phyloP scores from a whole-genome alignment of 306 rosid genomes.

The Psophocarpus tetragonolobus region DNA sequence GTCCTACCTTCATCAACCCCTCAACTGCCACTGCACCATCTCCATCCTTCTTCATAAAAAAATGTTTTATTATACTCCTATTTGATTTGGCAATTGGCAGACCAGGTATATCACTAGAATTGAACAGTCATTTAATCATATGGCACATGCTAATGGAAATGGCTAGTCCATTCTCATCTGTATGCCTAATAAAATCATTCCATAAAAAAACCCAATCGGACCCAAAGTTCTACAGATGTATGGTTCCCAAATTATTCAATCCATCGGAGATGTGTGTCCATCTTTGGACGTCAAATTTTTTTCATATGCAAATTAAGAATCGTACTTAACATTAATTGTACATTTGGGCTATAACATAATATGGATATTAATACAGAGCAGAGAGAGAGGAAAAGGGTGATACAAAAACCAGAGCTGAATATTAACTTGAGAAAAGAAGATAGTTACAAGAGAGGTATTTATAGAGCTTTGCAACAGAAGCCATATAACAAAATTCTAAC shows the following conservation, averaged over 20 bases:
- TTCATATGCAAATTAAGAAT: background rate
- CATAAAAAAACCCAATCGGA: background rate
- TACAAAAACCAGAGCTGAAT: no score
- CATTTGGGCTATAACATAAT: background rate
- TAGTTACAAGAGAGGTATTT: no score
- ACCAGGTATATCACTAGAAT: conserved; percentile 5
- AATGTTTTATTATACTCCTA: background rate
- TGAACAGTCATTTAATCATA: conserved; percentile 11
- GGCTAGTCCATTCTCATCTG: background rate
- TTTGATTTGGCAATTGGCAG: conserved; percentile 21
- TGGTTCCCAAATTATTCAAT: background rate
- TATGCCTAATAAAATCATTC: background rate
- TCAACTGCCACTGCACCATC: conserved; percentile 3
- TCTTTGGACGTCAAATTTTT: conserved; percentile 26
- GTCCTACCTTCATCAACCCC: conserved; percentile 24
- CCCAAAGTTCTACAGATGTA: conserved; percentile 14
- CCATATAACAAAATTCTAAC: no score
- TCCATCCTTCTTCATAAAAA: conserved; percentile 19
- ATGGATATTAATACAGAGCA: conserved; percentile 3
- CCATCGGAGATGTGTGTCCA: conserved; percentile 6
- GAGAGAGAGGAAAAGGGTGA: no score
- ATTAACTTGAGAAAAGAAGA: no score
- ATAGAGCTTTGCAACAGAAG: no score
- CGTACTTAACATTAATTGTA: conserved; percentile 1
- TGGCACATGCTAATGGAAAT: conserved; percentile 9